Percentiles rank a stretch among this genome's conserved stretches.
phyloP scores from a whole-genome alignment of 352 stramenopile genomes.

The Phytophthora fragariae region DNA sequence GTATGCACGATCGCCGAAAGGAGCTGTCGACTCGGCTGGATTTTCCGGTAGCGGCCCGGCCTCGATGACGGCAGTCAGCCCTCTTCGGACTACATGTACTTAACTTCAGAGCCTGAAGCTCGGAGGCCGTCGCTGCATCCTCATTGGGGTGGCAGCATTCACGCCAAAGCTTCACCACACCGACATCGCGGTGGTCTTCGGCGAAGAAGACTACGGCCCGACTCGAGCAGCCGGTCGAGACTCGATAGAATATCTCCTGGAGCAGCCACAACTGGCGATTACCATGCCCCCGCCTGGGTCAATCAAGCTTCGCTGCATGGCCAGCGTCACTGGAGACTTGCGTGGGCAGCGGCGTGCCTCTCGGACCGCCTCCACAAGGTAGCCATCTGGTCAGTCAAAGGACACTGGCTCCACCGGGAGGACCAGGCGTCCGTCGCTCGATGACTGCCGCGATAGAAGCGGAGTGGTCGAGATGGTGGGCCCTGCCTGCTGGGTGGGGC shows the following conservation, averaged over 20 bases:
- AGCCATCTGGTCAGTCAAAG: constrained; percentile 36
- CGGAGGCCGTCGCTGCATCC: neutral
- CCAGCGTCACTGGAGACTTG: constrained; percentile 18
- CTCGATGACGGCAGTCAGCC: neutral
- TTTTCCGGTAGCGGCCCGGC: constrained; percentile 27
- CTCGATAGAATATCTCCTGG: constrained; percentile 1
- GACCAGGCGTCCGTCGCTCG: constrained; percentile 1
- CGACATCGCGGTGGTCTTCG: neutral
- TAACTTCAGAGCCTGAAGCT: neutral
- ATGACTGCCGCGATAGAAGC: neutral
- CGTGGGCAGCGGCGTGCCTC: constrained; percentile 6
- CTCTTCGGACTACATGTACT: no score
- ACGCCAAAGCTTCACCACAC: neutral
- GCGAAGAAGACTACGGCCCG: no score
- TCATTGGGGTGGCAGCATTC: neutral
- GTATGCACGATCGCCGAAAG: constrained; percentile 36
- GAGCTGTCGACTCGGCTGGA: constrained; percentile 28
- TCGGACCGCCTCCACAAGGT: constrained; percentile 11
- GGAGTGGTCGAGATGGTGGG: constrained; percentile 12
- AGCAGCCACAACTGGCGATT: constrained; percentile 31
- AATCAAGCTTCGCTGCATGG: constrained; percentile 18
- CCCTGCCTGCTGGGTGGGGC: neutral
- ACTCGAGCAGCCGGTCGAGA: neutral
- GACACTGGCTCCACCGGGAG: constrained; percentile 27
- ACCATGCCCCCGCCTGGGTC: constrained; percentile 12